Percentiles rank a stretch among this genome's conserved stretches.
These are phyloP conservation scores for Sporothrix brasiliensis DNA, from an alignment of 2,329 filamentous ascomycete genomes.

Conservation along the genomic window DNA sequence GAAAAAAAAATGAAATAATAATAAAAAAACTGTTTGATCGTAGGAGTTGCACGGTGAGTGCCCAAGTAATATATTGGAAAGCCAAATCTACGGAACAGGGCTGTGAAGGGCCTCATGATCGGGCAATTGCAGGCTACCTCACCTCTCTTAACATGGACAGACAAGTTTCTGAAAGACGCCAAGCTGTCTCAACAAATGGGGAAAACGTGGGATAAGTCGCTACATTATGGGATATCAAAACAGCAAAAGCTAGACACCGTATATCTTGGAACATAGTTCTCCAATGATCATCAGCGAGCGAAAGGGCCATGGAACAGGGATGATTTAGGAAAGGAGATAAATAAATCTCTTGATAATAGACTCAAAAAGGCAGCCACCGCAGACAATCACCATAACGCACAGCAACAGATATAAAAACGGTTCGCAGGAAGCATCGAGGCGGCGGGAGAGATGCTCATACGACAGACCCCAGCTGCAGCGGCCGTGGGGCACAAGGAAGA, in stretches of 20 bases:
- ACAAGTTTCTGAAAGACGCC: background rate
- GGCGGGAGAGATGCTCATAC: background rate
- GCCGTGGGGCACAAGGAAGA: background rate
- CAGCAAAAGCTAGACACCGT: background rate
- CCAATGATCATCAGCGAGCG: background rate
- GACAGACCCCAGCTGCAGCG: background rate
- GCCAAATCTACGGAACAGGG: background rate
- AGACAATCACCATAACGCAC: background rate
- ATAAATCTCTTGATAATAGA: background rate
- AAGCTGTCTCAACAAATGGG: background rate
- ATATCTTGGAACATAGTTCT: background rate
- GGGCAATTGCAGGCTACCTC: background rate
- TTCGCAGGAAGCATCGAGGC: constrained; percentile 13
- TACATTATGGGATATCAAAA: background rate
- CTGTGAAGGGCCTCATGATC: background rate
- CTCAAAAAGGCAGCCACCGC: background rate
- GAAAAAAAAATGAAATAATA: background rate
- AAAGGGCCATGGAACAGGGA: background rate
- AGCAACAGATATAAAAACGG: background rate
- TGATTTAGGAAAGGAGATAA: background rate
- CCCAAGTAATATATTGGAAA: background rate
- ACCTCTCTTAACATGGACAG: background rate
- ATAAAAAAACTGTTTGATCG: background rate
- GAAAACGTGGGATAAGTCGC: background rate
- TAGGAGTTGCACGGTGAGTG: background rate